Evolutionary conservation across 495 filamentous ascomycete genomes (phyloP).

Genomic region (Talaromyces adpressus): DNA sequence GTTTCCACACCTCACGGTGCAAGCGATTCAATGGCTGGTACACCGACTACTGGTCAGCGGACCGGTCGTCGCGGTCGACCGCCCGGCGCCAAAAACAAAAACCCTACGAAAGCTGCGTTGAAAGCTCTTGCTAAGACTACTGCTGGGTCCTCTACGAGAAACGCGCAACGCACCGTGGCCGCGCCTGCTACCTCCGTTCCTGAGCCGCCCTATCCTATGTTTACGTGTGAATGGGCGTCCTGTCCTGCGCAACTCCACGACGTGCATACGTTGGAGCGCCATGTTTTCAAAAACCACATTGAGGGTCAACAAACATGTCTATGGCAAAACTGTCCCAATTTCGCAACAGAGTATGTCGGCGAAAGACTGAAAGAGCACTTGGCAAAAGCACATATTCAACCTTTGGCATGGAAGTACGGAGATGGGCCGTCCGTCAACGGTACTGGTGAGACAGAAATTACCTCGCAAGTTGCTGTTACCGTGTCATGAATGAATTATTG

Average conservation of each 20-base stretch:
- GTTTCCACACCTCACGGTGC: background rate
- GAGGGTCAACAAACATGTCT: constrained; percentile 25
- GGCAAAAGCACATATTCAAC: constrained; percentile 48
- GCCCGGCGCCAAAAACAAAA: constrained; percentile 14
- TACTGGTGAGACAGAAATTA: constrained; percentile 36
- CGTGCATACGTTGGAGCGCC: constrained; percentile 58
- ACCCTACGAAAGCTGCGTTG: constrained; percentile 9
- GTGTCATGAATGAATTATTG: constrained; percentile 6
- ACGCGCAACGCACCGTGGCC: background rate
- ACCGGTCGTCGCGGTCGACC: constrained; percentile 11
- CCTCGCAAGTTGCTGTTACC: constrained; percentile 8
- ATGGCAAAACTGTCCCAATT: constrained; percentile 26
- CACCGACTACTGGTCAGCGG: background rate
- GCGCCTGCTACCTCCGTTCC: constrained; percentile 5
- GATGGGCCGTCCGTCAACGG: constrained; percentile 51
- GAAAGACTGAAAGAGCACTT: constrained; percentile 54
- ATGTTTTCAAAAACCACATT: constrained; percentile 52
- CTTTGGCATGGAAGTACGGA: constrained; percentile 56
- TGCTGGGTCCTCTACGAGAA: background rate
- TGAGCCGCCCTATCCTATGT: constrained; percentile 34
- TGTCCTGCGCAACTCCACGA: constrained; percentile 72
- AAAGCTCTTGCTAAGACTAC: background rate
- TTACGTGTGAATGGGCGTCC: constrained; percentile 54
- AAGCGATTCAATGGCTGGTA: constrained; percentile 1
- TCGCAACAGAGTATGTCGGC: constrained; percentile 17